Conservation (phyloP, 192 early-diverging fungal genomes). For the Backusella macrospora region DNA sequence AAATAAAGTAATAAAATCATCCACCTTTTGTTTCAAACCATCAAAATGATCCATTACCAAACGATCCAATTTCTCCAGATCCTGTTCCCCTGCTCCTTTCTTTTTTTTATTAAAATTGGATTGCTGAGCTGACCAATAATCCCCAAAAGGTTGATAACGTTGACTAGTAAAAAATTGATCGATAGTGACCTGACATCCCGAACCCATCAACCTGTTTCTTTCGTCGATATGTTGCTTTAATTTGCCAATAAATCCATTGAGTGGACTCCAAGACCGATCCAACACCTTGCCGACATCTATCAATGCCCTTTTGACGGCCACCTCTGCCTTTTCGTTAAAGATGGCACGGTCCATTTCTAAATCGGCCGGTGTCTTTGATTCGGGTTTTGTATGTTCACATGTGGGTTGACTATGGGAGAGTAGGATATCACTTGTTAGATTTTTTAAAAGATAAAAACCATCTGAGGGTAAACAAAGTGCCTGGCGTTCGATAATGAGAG, state of each 20-base stretch:
- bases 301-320: slow-evolving; percentile 57
- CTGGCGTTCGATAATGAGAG: slow-evolving; percentile 66
- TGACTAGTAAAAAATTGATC: slow-evolving; percentile 29
- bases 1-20: not conserved
- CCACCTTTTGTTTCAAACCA: not conserved
- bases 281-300: slow-evolving; percentile 61
- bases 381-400: slow-evolving; percentile 69
- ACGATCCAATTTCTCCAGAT: not conserved
- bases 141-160: slow-evolving; percentile 44
- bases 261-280: slow-evolving; percentile 63
- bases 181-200: slow-evolving; percentile 22
- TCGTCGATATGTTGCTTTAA: slow-evolving; percentile 21
- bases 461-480: slow-evolving; percentile 62
- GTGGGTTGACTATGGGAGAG: slow-evolving; percentile 71
- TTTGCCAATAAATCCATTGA: slow-evolving; percentile 36
- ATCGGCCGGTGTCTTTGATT: slow-evolving; percentile 66
- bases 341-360: slow-evolving; percentile 69
- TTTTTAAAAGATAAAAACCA: slow-evolving; percentile 66
- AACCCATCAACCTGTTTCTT: slow-evolving; percentile 29
- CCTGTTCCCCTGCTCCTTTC: not conserved
- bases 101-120: not conserved
- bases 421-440: slow-evolving; percentile 63
- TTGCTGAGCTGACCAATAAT: slow-evolving; percentile 46
- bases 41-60: not conserved
- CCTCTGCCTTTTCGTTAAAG: slow-evolving; percentile 66